A percentile compares a stretch with the other conserved stretches of the same genome.
phyloP scores from a whole-genome alignment of 495 filamentous ascomycete species.

The Alectoria sarmentosa region DNA sequence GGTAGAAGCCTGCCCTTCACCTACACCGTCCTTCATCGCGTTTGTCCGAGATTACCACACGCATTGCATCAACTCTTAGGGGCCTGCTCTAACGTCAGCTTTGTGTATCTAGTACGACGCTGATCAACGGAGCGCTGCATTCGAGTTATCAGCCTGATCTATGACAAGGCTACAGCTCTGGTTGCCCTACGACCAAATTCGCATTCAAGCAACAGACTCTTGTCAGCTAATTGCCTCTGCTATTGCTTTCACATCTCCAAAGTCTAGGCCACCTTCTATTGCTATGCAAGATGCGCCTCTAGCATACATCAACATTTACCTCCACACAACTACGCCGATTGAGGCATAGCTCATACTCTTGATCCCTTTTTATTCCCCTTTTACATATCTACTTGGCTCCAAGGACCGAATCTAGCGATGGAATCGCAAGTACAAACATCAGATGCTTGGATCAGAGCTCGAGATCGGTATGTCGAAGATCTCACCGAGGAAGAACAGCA shows the following conservation, averaged over 20 bases:
- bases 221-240: neutral
- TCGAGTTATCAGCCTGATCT: neutral
- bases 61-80: no score
- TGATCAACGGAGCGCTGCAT: neutral
- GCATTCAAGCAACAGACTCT: neutral
- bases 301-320: neutral
- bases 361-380: neutral
- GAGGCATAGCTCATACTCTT: neutral
- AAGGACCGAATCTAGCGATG: no score
- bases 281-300: no score
- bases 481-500: slow-evolving; percentile 28
- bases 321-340: neutral
- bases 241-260: neutral
- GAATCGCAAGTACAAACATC: neutral
- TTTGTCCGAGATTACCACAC: no score
- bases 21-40: no score
- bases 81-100: no score
- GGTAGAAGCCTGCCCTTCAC: no score
- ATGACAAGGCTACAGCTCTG: neutral
- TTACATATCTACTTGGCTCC: neutral
- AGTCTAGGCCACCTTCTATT: no score
- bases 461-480: slow-evolving; percentile 29
- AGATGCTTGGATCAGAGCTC: slow-evolving; percentile 28
- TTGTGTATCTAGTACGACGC: no score
- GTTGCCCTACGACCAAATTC: no score